Conservation (phyloP, 306 rosid species). For the Purshia tridentata region DNA sequence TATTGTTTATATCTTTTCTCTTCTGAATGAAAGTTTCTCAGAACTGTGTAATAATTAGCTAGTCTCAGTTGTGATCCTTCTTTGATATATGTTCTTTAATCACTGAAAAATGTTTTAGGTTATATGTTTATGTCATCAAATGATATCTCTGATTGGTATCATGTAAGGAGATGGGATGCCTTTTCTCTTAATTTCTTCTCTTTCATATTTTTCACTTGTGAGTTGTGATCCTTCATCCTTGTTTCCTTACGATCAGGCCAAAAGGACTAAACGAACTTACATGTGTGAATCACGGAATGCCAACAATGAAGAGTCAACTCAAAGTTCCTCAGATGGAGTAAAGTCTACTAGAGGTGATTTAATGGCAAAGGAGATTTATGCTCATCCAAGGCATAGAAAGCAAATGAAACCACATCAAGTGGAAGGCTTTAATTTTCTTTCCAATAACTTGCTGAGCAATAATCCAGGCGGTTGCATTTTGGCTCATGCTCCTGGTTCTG, state of each 20-base stretch:
- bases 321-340: conserved; percentile 35
- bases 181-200: not conserved
- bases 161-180: not conserved
- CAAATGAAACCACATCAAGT: conserved; percentile 87
- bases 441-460: conserved; percentile 63
- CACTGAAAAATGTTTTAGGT: not conserved
- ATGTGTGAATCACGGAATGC: conserved; percentile 45
- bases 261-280: conserved; percentile 67
- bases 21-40: not conserved
- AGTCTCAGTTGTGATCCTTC: not conserved
- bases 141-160: not conserved
- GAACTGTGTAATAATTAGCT: not conserved
- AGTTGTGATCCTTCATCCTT: conserved; percentile 8
- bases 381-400: conserved; percentile 74
- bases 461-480: conserved; percentile 93
- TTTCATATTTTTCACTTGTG: not conserved
- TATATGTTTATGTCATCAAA: no score
- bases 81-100: not conserved
- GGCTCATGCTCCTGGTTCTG: conserved; percentile 98
- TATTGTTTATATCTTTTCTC: no score
- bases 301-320: conserved; percentile 36
- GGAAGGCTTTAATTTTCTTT: conserved; percentile 88
- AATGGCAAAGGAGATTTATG: conserved; percentile 43
- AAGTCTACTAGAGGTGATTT: conserved; percentile 44
- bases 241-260: conserved; percentile 46